A percentile compares a stretch with the other conserved stretches of the same genome.
Conservation (phyloP, 371 early-diverging fungal genomes). For the Capniomyces stellatus region DNA sequence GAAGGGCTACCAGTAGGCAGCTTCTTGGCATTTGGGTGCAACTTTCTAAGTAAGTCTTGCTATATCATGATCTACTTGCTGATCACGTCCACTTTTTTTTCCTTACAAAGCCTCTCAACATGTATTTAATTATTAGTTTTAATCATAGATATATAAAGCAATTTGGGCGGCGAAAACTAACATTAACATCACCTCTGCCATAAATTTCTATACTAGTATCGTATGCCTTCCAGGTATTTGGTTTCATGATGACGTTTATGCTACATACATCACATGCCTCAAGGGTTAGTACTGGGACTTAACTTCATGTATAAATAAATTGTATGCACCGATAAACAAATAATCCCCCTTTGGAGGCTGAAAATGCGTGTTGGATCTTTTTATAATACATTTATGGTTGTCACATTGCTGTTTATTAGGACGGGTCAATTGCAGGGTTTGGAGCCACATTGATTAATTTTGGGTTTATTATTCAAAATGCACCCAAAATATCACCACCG, state of each 20-base stretch:
- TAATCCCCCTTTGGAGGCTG: neutral
- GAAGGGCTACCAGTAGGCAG: conserved; percentile 26
- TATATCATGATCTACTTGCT: neutral
- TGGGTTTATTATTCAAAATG: conserved; percentile 25
- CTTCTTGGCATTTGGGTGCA: conserved; percentile 16
- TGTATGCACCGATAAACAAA: neutral
- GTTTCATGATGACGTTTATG: conserved; percentile 28
- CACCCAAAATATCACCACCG: conserved; percentile 8
- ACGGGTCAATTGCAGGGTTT: conserved; percentile 26
- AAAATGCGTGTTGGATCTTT: neutral
- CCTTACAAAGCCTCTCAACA: too few species aligned
- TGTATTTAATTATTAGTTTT: too few species aligned
- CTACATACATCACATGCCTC: conserved; percentile 27
- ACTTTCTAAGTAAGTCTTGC: conserved; percentile 9
- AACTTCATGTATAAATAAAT: neutral
- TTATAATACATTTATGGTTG: neutral
- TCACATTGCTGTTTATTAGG: conserved; percentile 6
- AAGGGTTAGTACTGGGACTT: neutral
- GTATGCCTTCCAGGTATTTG: conserved; percentile 24
- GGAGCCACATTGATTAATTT: conserved; percentile 27
- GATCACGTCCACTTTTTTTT: too few species aligned
- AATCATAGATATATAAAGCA: too few species aligned
- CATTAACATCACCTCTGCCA: too few species aligned
- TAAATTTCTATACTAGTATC: too few species aligned
- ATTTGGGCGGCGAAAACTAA: too few species aligned